Percentiles rank a stretch among this genome's conserved stretches.
Conservation (phyloP, 768 basidiomycete genomes). For the Mrakia blollopis region DNA sequence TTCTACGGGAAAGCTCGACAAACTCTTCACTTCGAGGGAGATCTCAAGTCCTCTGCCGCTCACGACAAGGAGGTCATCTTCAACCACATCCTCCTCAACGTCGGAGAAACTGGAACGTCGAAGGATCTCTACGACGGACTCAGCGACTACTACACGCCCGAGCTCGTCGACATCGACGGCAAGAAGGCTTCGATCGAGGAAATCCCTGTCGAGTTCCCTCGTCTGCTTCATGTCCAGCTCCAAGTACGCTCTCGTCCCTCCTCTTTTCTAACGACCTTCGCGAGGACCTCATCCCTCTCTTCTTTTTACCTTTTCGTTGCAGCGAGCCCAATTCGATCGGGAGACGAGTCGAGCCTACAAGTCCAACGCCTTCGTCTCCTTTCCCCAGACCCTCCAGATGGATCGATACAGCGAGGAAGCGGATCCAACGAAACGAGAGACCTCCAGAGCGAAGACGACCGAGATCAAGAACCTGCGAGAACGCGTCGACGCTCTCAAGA, state of each 20-base stretch:
- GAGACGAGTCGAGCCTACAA: slow-evolving; percentile 89
- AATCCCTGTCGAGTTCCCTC: slow-evolving; percentile 77
- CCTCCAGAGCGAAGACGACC: slow-evolving; percentile 64
- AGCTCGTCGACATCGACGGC: slow-evolving; percentile 79
- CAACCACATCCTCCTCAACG: slow-evolving; percentile 89
- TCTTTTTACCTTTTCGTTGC: neutral
- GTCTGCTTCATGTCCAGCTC: slow-evolving; percentile 87
- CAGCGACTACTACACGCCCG: slow-evolving; percentile 76
- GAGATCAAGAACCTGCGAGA: slow-evolving; percentile 63
- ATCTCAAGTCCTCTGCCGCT: slow-evolving; percentile 11
- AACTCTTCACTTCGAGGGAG: slow-evolving; percentile 44
- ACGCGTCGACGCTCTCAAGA: slow-evolving; percentile 60
- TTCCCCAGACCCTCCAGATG: slow-evolving; percentile 78
- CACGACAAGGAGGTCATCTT: slow-evolving; percentile 89
- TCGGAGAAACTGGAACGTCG: slow-evolving; percentile 62
- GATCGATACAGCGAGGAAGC: slow-evolving; percentile 83
- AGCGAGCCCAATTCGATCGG: slow-evolving; percentile 63
- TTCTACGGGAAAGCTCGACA: slow-evolving; percentile 88
- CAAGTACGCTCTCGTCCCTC: slow-evolving; percentile 61
- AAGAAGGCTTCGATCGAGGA: slow-evolving; percentile 77
- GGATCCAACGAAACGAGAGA: slow-evolving; percentile 63
- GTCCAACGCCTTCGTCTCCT: slow-evolving; percentile 90
- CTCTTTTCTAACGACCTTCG: neutral
- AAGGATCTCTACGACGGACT: slow-evolving; percentile 90
- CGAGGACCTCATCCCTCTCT: neutral